phyloP scores from a whole-genome alignment of 1,284 basidiomycete species.

The Tylopilus sp. region DNA sequence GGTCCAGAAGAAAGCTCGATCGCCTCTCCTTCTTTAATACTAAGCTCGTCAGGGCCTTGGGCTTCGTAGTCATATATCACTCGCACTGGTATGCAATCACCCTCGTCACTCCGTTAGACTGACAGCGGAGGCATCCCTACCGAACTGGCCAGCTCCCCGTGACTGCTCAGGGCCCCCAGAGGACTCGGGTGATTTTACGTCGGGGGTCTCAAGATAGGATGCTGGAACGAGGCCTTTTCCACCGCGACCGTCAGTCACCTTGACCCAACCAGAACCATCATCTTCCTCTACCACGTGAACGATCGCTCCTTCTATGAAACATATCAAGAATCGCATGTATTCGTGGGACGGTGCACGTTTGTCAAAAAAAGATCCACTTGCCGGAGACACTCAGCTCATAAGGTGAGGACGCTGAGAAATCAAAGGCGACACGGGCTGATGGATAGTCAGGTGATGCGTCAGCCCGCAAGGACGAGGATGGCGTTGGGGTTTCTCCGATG shows the following conservation, averaged over 20 bases:
- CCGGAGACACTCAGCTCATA: conserved; percentile 70
- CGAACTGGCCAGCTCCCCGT: conserved; percentile 43
- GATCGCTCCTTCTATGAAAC: conserved; percentile 48
- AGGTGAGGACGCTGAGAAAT: conserved; percentile 67
- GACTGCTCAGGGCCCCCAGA: conserved; percentile 15
- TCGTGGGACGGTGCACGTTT: conserved; percentile 6
- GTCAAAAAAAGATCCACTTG: conserved; percentile 32
- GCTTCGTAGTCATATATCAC: conserved; percentile 69
- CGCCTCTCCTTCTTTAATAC: conserved; percentile 55
- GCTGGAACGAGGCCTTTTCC: conserved; percentile 74
- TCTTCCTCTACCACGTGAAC: conserved; percentile 70
- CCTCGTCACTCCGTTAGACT: conserved; percentile 4
- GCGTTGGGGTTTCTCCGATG: conserved; percentile 39
- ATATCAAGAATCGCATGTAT: conserved; percentile 13
- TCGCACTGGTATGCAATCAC: conserved; percentile 46
- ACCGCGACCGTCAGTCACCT: conserved; percentile 56
- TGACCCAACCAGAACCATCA: conserved; percentile 85
- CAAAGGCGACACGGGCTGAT: conserved; percentile 62
- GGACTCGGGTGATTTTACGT: conserved; percentile 19
- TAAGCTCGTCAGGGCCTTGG: conserved; percentile 67
- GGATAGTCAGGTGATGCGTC: conserved; percentile 37
- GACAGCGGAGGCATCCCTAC: conserved; percentile 34
- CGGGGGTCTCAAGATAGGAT: conserved; percentile 58
- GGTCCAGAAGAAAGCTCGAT: conserved; percentile 62
- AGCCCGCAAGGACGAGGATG: conserved; percentile 53